These are phyloP conservation scores for Neodidymelliopsis sp. DNA, from an alignment of 2,329 filamentous ascomycete species.

Conservation along the genomic window DNA sequence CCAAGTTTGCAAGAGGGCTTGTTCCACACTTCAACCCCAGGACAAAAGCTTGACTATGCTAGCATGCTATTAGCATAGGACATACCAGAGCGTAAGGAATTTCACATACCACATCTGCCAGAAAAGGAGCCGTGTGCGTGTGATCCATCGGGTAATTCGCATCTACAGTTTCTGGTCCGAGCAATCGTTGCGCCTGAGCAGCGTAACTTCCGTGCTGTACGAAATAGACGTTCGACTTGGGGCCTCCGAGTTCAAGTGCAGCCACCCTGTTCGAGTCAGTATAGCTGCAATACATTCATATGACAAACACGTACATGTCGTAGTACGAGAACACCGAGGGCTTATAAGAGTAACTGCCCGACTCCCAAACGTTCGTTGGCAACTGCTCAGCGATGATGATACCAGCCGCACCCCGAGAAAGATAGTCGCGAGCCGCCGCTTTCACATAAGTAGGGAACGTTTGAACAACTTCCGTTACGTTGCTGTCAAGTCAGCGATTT, in stretches of 20 bases:
- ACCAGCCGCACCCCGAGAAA: conserved; percentile 63
- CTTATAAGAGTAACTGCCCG: conserved; percentile 56
- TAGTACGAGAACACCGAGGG: conserved; percentile 60
- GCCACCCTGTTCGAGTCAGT: conserved; percentile 16
- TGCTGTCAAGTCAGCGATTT: conserved; percentile 40
- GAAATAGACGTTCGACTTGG: conserved; percentile 44
- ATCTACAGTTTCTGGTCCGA: conserved; percentile 26
- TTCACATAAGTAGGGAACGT: conserved; percentile 67
- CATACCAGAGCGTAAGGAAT: no score
- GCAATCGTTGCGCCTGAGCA: conserved; percentile 47
- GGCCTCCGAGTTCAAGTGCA: conserved; percentile 48
- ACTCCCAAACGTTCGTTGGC: conserved; percentile 67
- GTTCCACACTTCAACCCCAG: conserved; percentile 33
- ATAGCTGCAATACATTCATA: no score
- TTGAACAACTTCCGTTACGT: conserved; percentile 61
- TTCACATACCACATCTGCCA: conserved; percentile 25
- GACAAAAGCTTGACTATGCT: conserved; percentile 31
- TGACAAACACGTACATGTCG: conserved; percentile 7
- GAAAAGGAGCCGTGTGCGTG: conserved; percentile 34
- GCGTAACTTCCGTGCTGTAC: conserved; percentile 66
- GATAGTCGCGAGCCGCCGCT: conserved; percentile 61
- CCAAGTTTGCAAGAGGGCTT: conserved; percentile 24
- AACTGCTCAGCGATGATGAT: conserved; percentile 63
- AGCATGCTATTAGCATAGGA: neutral
- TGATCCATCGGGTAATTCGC: conserved; percentile 33